Evolutionary conservation across 768 basidiomycete genomes (phyloP).

Genomic region (Coprinellus aureogranulatus): DNA sequence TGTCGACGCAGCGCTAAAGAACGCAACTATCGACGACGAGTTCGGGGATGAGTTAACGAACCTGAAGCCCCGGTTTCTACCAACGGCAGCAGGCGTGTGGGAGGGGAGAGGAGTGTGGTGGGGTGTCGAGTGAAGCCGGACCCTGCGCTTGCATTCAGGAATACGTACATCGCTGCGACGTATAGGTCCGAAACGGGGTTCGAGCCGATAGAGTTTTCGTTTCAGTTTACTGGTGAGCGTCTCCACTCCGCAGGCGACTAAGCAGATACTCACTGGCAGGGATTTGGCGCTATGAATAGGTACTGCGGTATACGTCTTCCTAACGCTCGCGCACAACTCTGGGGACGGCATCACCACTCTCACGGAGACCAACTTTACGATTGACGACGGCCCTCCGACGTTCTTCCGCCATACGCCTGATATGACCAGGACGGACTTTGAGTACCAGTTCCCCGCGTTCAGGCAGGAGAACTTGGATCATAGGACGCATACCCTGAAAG

Average conservation of each 20-base stretch:
- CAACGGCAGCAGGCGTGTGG: slow-evolving; percentile 21
- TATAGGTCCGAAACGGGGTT: slow-evolving; percentile 4
- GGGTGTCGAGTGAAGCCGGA: slow-evolving; percentile 25
- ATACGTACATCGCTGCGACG: slow-evolving; percentile 32
- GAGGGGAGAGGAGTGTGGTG: slow-evolving; percentile 18
- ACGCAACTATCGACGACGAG: slow-evolving; percentile 35
- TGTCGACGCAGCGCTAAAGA: slow-evolving; percentile 12
- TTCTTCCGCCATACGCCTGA: slow-evolving; percentile 18
- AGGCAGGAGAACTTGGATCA: slow-evolving; percentile 9
- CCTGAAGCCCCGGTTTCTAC: slow-evolving; percentile 22
- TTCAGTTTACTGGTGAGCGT: slow-evolving; percentile 19
- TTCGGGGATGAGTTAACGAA: slow-evolving; percentile 30
- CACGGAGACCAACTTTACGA: slow-evolving; percentile 23
- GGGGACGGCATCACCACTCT: slow-evolving; percentile 17
- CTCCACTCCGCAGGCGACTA: slow-evolving; percentile 1
- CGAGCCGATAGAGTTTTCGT: slow-evolving; percentile 14
- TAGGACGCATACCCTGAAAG: slow-evolving; percentile 6
- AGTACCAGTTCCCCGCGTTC: slow-evolving; percentile 20
- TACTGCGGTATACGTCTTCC: slow-evolving; percentile 37
- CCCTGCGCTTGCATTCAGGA: slow-evolving; percentile 15
- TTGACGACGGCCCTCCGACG: slow-evolving; percentile 15
- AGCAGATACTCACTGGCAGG: too few relatives aligned
- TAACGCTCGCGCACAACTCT: slow-evolving; percentile 33
- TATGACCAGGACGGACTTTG: slow-evolving; percentile 4
- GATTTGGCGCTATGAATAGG: too few relatives aligned